Percentiles rank a stretch among this genome's conserved stretches.
Evolutionary conservation across 148 eudicot species (phyloP).

Genomic region (Polygonum aviculare): DNA sequence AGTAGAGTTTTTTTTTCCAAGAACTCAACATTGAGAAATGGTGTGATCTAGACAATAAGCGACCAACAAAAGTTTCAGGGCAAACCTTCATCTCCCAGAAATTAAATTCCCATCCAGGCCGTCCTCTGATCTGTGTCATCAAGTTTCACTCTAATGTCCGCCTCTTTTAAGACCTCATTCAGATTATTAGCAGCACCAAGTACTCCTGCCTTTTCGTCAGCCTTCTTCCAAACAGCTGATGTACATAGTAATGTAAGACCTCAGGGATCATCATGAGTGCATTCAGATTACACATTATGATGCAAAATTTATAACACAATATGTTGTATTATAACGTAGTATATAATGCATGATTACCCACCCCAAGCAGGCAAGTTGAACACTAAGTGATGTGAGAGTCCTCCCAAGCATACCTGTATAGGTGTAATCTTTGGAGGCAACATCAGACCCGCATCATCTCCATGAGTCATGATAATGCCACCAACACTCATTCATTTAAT

Average conservation of each 20-base stretch:
- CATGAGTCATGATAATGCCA: constrained; percentile 98
- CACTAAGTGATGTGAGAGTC: constrained; percentile 6
- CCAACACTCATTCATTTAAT: constrained; percentile 84
- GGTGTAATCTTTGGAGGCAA: constrained; percentile 96
- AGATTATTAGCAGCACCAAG: constrained; percentile 59
- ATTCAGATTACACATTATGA: too few relatives aligned
- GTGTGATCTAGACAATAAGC: background rate
- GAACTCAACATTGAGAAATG: background rate
- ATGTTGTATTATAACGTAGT: too few relatives aligned
- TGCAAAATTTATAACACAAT: background rate
- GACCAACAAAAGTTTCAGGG: background rate
- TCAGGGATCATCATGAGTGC: background rate
- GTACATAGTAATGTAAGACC: background rate
- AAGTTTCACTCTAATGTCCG: constrained; percentile 71
- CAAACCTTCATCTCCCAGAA: constrained; percentile 99
- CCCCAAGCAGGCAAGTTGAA: background rate
- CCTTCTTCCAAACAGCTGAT: constrained; percentile 95
- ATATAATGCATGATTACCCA: too few relatives aligned
- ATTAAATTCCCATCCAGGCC: constrained; percentile 96
- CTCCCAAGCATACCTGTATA: constrained; percentile 52
- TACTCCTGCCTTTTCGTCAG: constrained; percentile 66
- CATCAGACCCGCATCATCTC: constrained; percentile 95
- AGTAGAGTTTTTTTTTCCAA: background rate
- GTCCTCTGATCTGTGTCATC: constrained; percentile 95
- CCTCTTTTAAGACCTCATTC: constrained; percentile 50